A percentile compares a stretch with the other conserved stretches of the same genome.
Evolutionary conservation across 345 rosid species (phyloP).

Genomic region (Rhodomyrtus tomentosa): DNA sequence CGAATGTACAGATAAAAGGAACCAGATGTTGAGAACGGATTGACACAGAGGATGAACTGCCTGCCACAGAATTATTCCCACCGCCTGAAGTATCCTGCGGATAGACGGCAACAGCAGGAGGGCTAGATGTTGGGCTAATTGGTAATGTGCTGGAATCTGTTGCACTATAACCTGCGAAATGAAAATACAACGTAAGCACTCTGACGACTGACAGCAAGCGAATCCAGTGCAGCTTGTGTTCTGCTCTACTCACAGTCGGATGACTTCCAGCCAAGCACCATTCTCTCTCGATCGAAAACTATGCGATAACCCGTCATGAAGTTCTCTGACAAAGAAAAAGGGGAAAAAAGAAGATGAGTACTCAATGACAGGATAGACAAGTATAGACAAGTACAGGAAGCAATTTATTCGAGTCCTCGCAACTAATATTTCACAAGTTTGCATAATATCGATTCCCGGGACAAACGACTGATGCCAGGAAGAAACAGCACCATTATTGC

Average conservation of each 20-base stretch:
- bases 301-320: slow-evolving; percentile 76
- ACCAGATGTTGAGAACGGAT: slow-evolving; percentile 4
- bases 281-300: slow-evolving; percentile 61
- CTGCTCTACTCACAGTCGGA: slow-evolving; percentile 69
- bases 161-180: slow-evolving; percentile 30
- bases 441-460: neutral
- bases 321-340: slow-evolving; percentile 36
- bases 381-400: neutral
- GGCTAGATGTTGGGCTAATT: slow-evolving; percentile 20
- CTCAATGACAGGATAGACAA: neutral
- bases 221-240: neutral
- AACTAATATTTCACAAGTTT: neutral
- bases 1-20: slow-evolving; percentile 1
- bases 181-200: neutral
- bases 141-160: slow-evolving; percentile 24
- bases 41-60: slow-evolving; percentile 11
- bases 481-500: neutral
- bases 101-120: slow-evolving; percentile 46
- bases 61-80: slow-evolving; percentile 1
- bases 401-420: neutral
- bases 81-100: slow-evolving; percentile 54
- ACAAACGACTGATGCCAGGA: neutral
- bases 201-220: neutral
- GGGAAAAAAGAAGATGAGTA: neutral
- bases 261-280: slow-evolving; percentile 63